Evolutionary conservation across 1,284 basidiomycete genomes (phyloP), one percentile per base, ranked within the genome.

Genomic region (Cryptococcus wingfieldii): DNA sequence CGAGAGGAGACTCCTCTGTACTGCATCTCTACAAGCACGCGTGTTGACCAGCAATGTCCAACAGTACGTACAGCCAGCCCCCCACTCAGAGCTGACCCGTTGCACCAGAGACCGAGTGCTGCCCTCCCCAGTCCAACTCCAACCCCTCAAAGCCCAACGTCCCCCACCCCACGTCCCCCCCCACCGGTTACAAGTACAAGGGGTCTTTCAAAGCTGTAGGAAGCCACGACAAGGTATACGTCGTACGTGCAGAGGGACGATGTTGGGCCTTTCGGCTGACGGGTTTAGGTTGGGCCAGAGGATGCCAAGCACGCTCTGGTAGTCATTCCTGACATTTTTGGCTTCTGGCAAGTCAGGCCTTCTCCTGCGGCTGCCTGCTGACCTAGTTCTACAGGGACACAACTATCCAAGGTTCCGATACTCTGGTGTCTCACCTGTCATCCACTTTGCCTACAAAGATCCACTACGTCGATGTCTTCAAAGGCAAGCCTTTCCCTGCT

Each of bases 391-490:
- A 7, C 45, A 72, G 70, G 70, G 72, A 74, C 56, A 72, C 72
- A 6, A 71, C 72, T 5, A 60, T 66, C 52, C 52, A 63, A 14
- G 72, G 70, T 47, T 66, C 65, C 9, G 72, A 74, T 55, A 58
- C 68, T 27, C 65, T 74, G 14, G 65, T 61, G 1, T 59, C 62
- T 5, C 64, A 70, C 48, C 65, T 74, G 45, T 39, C 42, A 14
- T 50, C 56, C 27, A 68, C 65, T 7, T 50, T 53, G 9, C 68
- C 69, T 4, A 64, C 67, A 51, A 65, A 65, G 51, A 60, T 72
- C 16, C 71, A 56, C 56, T 66, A 70, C 62, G 70, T 71, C 1
- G 72, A 74, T 47, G 57, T 72, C 7, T 74, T 70, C 62, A 61
- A 56, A 4, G 70, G 70, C n/a, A 55, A 68, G 14, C 64, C 72